Conservation (phyloP, 768 basidiomycete species). For the Pleurotus eryngii region DNA sequence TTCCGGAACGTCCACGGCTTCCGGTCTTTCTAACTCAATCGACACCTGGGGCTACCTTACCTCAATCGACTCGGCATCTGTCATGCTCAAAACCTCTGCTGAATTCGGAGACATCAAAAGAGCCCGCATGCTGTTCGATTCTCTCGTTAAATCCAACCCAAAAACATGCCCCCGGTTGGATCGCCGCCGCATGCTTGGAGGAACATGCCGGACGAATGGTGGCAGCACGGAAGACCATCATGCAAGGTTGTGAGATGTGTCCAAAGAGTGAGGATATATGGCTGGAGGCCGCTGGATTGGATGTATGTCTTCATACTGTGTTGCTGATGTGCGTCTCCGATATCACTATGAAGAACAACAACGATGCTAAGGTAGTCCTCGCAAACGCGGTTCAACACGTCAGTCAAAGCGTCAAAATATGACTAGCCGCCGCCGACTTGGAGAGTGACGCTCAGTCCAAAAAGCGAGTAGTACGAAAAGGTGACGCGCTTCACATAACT, state of each 20-base stretch:
- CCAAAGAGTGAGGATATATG: slow-evolving; percentile 97
- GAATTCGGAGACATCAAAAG: slow-evolving; percentile 99
- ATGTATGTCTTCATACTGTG: slow-evolving; percentile 49
- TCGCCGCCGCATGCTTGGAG: slow-evolving; percentile 93
- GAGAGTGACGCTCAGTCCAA: slow-evolving; percentile 83
- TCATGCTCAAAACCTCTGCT: slow-evolving; percentile 87
- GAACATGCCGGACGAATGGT: slow-evolving; percentile 98
- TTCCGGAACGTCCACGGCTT: slow-evolving; percentile 64
- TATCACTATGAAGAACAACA: slow-evolving; percentile 56
- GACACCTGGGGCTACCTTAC: slow-evolving; percentile 99
- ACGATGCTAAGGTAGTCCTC: slow-evolving; percentile 92
- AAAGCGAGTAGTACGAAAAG: slow-evolving; percentile 90
- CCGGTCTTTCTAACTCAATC: slow-evolving; percentile 83
- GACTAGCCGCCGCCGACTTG: slow-evolving; percentile 90
- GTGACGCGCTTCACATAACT: slow-evolving; percentile 33
- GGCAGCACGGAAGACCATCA: slow-evolving; percentile 88
- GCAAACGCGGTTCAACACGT: slow-evolving; percentile 95
- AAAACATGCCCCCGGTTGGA: slow-evolving; percentile 99
- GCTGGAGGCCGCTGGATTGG: slow-evolving; percentile 94
- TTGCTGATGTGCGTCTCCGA: too few relatives aligned
- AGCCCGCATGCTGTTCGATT: slow-evolving; percentile 93
- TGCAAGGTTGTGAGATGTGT: slow-evolving; percentile 92
- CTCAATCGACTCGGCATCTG: slow-evolving; percentile 70
- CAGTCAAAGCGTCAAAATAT: slow-evolving; percentile 91
- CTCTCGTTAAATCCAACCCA: slow-evolving; percentile 94